These are phyloP conservation scores for Talaromyces ruber DNA, from an alignment of 495 filamentous ascomycete genomes.

Conservation along the genomic window DNA sequence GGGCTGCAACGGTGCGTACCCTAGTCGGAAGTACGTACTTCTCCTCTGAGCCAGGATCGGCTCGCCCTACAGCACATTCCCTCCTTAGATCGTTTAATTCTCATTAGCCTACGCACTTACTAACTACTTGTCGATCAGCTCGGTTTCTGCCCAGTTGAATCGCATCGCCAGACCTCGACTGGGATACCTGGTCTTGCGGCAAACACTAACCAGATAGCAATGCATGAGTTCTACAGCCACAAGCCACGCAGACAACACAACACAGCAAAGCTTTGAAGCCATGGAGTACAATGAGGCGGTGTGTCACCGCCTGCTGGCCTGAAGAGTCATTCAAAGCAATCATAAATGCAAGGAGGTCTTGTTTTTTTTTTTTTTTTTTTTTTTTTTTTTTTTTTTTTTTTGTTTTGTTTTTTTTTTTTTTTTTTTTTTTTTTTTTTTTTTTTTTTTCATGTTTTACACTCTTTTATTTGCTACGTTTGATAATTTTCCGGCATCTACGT, in stretches of 20 bases:
- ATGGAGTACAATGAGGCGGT: not conserved
- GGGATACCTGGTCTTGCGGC: not conserved
- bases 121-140: not conserved
- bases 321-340: not conserved
- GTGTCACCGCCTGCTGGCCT: not conserved
- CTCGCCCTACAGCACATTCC: not conserved
- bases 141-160: not conserved
- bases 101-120: not conserved
- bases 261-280: not conserved
- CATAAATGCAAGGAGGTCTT: not conserved
- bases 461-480: not conserved
- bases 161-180: not conserved
- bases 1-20: not conserved
- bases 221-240: not conserved
- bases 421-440: not conserved
- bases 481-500: not conserved
- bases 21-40: not conserved
- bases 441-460: not conserved
- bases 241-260: not conserved
- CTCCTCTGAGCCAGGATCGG: not conserved
- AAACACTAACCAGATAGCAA: not conserved
- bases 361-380: not conserved
- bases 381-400: not conserved
- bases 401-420: not conserved
- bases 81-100: no score